A percentile compares a stretch with the other conserved stretches of the same genome.
Conservation (phyloP, 345 rosid species). For the Dipteronia dyeriana region DNA sequence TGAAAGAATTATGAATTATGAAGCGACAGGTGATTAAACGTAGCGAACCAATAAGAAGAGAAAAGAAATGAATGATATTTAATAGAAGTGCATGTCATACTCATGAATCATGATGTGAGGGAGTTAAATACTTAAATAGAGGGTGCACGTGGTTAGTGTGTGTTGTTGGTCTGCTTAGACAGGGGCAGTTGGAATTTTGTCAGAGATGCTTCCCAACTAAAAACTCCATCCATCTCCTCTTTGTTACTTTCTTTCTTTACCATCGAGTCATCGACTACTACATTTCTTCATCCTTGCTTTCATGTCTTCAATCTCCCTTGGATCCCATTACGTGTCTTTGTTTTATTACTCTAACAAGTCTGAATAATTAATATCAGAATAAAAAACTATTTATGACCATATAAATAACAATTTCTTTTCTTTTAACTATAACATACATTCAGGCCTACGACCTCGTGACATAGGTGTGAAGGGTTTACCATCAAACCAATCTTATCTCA, state of each 20-base stretch:
- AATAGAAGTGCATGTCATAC: not conserved
- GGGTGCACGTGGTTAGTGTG: slow-evolving; percentile 36
- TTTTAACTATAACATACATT: too few relatives aligned
- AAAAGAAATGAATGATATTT: not conserved
- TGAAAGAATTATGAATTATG: too few relatives aligned
- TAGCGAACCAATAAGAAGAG: not conserved
- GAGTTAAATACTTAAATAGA: slow-evolving; percentile 1
- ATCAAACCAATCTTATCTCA: too few relatives aligned
- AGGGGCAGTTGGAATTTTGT: slow-evolving; percentile 42
- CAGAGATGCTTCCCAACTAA: slow-evolving; percentile 14
- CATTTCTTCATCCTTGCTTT: not conserved
- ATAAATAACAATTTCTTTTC: too few relatives aligned
- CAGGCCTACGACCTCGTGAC: too few relatives aligned
- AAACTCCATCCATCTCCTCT: too few relatives aligned
- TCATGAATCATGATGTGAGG: not conserved
- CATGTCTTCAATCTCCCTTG: too few relatives aligned
- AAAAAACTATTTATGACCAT: not conserved
- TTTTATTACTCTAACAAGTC: not conserved
- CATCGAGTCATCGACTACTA: not conserved
- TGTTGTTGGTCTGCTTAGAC: slow-evolving; percentile 24
- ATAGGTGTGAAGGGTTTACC: too few relatives aligned
- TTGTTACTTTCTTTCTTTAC: not conserved
- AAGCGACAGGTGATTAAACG: too few relatives aligned
- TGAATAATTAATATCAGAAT: not conserved
- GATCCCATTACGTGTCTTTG: not conserved